phyloP scores from a whole-genome alignment of 148 eudicot genomes.

The Cornus florida region DNA sequence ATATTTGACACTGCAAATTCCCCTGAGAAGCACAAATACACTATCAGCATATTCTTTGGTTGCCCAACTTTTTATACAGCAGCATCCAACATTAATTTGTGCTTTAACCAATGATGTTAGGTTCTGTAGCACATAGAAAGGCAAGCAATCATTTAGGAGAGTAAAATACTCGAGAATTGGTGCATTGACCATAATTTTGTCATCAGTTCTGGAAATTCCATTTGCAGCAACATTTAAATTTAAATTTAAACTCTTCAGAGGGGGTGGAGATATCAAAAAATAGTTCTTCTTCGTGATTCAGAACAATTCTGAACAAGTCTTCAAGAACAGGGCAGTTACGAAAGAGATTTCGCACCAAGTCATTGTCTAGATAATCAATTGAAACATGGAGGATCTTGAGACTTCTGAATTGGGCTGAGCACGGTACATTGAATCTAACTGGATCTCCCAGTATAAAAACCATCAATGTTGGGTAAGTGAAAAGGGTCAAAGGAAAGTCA shows the following conservation, averaged over 20 bases:
- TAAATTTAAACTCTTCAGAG: conserved; percentile 9
- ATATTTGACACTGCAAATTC: conserved; percentile 1
- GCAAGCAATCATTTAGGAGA: background rate
- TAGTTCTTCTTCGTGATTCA: background rate
- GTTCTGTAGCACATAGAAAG: background rate
- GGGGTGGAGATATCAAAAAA: background rate
- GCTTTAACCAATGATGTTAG: conserved; percentile 5
- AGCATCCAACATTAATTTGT: conserved; percentile 6
- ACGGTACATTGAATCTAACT: too few species aligned
- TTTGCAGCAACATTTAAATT: too few species aligned
- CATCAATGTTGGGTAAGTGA: too few species aligned
- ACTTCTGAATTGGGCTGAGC: conserved; percentile 8
- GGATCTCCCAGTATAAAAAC: too few species aligned
- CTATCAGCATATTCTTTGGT: background rate
- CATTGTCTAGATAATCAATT: background rate
- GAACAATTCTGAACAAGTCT: background rate
- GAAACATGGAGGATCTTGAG: conserved; percentile 18
- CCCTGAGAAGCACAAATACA: conserved; percentile 10
- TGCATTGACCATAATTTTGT: conserved; percentile 9
- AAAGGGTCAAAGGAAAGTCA: too few species aligned
- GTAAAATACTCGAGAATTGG: conserved; percentile 9
- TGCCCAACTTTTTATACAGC: background rate
- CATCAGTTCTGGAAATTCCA: too few species aligned
- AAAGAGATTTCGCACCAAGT: conserved; percentile 6
- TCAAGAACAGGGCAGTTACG: conserved; percentile 15